Base-by-base conservation (phyloP, 2,329 filamentous ascomycete genomes). In the Aureobasidium sp. region DNA sequence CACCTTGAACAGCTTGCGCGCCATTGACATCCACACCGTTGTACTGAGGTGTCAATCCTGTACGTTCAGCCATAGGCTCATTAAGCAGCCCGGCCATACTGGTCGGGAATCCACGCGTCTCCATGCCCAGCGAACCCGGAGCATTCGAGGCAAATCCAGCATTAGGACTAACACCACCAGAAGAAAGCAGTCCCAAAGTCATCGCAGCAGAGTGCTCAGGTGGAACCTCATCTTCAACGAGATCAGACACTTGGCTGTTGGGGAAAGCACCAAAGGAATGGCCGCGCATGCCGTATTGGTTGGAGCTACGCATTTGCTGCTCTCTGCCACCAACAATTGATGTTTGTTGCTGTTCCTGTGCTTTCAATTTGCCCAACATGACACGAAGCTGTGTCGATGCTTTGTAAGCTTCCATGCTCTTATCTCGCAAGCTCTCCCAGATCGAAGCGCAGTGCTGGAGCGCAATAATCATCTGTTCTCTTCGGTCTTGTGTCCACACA, bases 361-460 rank as follows among this genome's bases (percentile, higher is more conserved):
- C 77, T 68, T 82, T 87, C 60, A 97, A 80, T 73, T 94, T 94
- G 36, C 86, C 82, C 48, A 97, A 77, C 84, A 97, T 91, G 57
- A 97, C 86, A 26, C 86, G 86, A n/a, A 97, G 79, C 27, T 93
- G 82, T 46, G 85, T 85, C 44, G 85, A 85, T 1, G 91, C 93
- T 76, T 97, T 97, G 77, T 87, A 92, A 0, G 92, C 91, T 67
- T 97, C 93, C 77, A 97, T 88, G 0, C 89, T 94, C 27, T 86
- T 81, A 61, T 94, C 87, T 3, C 86, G 84, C 12, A 91, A 79
- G 10, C 84, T 85, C 53, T 88, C 86, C 91, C 92, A 97, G 62
- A 97, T 94, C 20, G 82, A 79, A 50, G 84, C 83, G 9, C 89
- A 89, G 20, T 82, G 82, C 70, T 92, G 87, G 2, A 97, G 82